A percentile compares a stretch with the other conserved stretches of the same genome.
Conservation (phyloP, 1,284 basidiomycete genomes). For the Chiua sp. region DNA sequence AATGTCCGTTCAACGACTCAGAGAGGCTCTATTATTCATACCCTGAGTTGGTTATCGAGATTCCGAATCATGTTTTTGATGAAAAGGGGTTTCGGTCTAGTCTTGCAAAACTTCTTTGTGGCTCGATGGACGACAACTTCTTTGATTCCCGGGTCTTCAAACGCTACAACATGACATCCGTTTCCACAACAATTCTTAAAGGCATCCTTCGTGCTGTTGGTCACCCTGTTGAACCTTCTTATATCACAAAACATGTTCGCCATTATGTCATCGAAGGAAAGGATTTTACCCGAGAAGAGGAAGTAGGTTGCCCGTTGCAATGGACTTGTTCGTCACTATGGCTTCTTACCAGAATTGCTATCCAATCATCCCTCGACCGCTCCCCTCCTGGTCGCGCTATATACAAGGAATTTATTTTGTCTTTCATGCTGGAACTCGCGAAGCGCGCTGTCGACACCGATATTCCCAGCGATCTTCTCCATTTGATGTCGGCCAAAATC, state of each 20-base stretch:
- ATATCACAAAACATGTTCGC: constrained; percentile 40
- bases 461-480: constrained; percentile 39
- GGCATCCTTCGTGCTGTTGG: constrained; percentile 43
- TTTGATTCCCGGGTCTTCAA: too few species aligned
- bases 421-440: constrained; percentile 40
- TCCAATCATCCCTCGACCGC: constrained; percentile 37
- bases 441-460: constrained; percentile 15
- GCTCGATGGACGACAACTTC: too few species aligned
- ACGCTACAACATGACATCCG: too few species aligned
- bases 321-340: constrained; percentile 44
- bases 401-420: neutral
- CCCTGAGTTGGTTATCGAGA: too few species aligned
- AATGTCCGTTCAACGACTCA: too few species aligned
- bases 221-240: constrained; percentile 29
- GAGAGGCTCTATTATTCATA: too few species aligned
- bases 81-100: too few species aligned
- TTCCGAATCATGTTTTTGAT: too few species aligned
- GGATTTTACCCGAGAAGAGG: too few species aligned
- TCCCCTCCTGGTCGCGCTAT: neutral
- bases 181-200: constrained; percentile 26
- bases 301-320: too few species aligned
- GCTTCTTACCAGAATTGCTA: constrained; percentile 48
- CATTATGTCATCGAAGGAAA: constrained; percentile 27
- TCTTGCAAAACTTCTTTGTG: too few species aligned
- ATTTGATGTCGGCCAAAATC: constrained; percentile 38